Conservation (phyloP, 2,329 filamentous ascomycete species). For the Purpureocillium takamizusanense region DNA sequence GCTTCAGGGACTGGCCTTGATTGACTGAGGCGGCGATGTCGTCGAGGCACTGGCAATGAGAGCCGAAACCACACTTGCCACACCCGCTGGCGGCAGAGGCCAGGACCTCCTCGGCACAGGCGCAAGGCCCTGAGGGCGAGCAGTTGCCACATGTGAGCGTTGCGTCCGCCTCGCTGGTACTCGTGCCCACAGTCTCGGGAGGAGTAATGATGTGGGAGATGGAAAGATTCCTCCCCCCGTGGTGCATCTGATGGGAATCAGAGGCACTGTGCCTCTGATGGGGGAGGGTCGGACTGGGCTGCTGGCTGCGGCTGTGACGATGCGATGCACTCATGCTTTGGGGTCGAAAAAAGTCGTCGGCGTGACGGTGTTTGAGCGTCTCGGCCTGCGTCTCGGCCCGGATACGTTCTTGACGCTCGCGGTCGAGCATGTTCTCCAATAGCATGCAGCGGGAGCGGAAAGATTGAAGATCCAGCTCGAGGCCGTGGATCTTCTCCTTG, state of each 20-base stretch:
- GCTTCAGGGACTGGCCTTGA: constrained; percentile 32
- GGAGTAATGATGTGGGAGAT: constrained; percentile 51
- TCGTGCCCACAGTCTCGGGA: constrained; percentile 30
- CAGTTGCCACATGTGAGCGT: constrained; percentile 48
- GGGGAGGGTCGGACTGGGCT: constrained; percentile 17
- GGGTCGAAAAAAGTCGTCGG: constrained; percentile 17
- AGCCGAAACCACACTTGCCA: constrained; percentile 53
- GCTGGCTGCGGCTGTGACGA: constrained; percentile 15
- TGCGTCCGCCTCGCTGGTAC: constrained; percentile 17
- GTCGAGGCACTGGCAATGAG: constrained; percentile 49
- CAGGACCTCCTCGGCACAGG: constrained; percentile 50
- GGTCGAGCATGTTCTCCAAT: constrained; percentile 55
- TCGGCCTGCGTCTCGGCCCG: constrained; percentile 32
- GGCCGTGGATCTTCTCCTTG: constrained; percentile 44
- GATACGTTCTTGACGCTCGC: constrained; percentile 41
- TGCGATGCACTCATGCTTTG: constrained; percentile 16
- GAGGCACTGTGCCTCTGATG: constrained; percentile 17
- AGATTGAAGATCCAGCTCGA: constrained; percentile 59
- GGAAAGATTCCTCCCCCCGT: constrained; percentile 34
- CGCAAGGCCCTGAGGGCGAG: constrained; percentile 41
- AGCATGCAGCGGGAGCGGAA: constrained; percentile 52
- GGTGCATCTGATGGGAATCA: constrained; percentile 14
- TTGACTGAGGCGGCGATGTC: constrained; percentile 31
- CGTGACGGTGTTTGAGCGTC: constrained; percentile 20
- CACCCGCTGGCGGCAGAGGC: constrained; percentile 49